A percentile compares a stretch with the other conserved stretches of the same genome.
Conservation (phyloP, 176 grass and related monocot species). For the Alloteropsis semialata region DNA sequence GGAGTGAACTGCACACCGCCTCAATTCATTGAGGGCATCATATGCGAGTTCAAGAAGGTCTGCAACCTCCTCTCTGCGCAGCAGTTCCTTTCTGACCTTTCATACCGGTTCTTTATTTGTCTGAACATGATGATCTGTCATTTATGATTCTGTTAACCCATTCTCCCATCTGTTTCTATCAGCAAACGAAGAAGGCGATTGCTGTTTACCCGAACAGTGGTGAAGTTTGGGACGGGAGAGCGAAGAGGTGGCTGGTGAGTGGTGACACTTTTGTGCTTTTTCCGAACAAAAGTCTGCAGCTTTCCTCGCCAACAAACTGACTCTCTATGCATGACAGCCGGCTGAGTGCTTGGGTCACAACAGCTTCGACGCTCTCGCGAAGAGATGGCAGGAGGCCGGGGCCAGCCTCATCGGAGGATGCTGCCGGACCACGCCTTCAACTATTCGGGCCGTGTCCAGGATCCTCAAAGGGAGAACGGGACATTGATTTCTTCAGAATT, state of each 20-base stretch:
- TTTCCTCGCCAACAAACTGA: neutral
- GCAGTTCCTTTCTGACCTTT: neutral
- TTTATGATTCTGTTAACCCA: neutral
- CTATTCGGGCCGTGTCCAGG: slow-evolving; percentile 62
- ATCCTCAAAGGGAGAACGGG: slow-evolving; percentile 35
- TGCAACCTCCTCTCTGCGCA: neutral
- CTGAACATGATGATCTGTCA: neutral
- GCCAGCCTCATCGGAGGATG: slow-evolving; percentile 71
- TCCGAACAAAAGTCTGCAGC: neutral
- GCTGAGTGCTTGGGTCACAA: slow-evolving; percentile 50
- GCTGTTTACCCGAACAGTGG: slow-evolving; percentile 88
- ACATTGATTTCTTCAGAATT: neutral
- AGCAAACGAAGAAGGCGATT: slow-evolving; percentile 70
- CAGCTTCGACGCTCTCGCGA: slow-evolving; percentile 57
- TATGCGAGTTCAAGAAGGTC: slow-evolving; percentile 65
- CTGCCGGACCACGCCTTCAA: slow-evolving; percentile 71
- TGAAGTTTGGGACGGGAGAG: slow-evolving; percentile 73
- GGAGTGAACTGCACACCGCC: slow-evolving; percentile 83
- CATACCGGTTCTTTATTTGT: neutral
- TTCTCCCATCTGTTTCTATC: slow-evolving; percentile 4
- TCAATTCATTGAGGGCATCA: slow-evolving; percentile 67
- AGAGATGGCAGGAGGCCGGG: slow-evolving; percentile 59
- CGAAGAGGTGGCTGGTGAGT: slow-evolving; percentile 85
- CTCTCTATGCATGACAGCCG: slow-evolving; percentile 32
- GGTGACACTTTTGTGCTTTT: neutral